Conservation (phyloP, 805 yeast species). For the Kazachstania taianensis region DNA sequence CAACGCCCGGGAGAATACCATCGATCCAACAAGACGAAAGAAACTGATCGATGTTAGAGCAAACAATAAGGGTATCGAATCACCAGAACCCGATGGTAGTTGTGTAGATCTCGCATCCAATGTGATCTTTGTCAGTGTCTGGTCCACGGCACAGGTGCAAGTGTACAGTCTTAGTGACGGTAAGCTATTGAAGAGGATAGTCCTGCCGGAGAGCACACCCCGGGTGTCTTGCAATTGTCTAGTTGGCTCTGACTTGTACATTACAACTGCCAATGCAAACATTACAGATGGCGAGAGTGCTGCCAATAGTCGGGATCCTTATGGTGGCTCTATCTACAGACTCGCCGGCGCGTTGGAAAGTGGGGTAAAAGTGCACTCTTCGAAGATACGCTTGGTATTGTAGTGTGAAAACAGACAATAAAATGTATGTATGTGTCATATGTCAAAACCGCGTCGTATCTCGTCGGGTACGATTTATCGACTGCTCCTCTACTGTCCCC, state of each 20-base stretch:
- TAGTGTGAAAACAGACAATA: too few species aligned
- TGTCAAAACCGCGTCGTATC: too few species aligned
- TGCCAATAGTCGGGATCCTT: conserved; percentile 32
- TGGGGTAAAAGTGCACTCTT: too few species aligned
- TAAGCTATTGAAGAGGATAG: conserved; percentile 38
- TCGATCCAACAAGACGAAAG: conserved; percentile 20
- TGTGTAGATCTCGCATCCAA: conserved; percentile 42
- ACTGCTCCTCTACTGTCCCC: too few species aligned
- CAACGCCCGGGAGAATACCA: conserved; percentile 16
- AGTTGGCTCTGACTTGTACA: conserved; percentile 56
- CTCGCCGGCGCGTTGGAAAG: conserved; percentile 8
- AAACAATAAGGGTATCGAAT: conserved; percentile 13
- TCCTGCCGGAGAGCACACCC: conserved; percentile 47
- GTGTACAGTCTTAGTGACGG: conserved; percentile 41
- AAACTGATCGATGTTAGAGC: conserved; percentile 32
- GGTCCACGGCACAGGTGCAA: conserved; percentile 48
- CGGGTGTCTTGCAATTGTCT: conserved; percentile 61
- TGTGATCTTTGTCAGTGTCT: conserved; percentile 56
- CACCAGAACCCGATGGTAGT: conserved; percentile 77
- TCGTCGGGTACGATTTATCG: too few species aligned
- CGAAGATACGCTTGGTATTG: too few species aligned
- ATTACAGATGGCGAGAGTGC: conserved; percentile 24
- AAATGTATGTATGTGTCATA: too few species aligned
- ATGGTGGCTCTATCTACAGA: conserved; percentile 55
- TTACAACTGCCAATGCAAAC: conserved; percentile 50